These are phyloP conservation scores for Rhynchospora pubera DNA, from an alignment of 176 grass and related monocot species.

Conservation along the genomic window DNA sequence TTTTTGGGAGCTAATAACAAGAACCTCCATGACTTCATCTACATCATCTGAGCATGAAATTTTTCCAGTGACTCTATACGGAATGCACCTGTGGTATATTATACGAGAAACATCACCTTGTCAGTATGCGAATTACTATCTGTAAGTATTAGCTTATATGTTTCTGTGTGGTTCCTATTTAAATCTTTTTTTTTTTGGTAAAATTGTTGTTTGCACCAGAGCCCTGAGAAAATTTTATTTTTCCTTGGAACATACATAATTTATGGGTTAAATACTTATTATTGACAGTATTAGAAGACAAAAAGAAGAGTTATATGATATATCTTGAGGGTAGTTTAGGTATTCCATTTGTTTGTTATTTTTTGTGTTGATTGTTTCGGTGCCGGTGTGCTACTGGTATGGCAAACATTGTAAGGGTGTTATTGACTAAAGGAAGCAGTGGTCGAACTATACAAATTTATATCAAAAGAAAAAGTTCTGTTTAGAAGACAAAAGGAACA, in stretches of 20 bases:
- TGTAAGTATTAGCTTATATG: background rate
- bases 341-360: too few relatives aligned
- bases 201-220: background rate
- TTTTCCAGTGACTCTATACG: slow-evolving; percentile 31
- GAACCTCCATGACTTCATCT: slow-evolving; percentile 36
- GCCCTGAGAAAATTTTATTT: background rate
- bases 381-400: too few relatives aligned
- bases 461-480: too few relatives aligned
- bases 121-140: background rate
- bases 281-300: background rate
- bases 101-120: background rate
- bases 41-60: slow-evolving; percentile 21
- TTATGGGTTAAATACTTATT: background rate
- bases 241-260: background rate
- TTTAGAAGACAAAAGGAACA: background rate
- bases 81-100: slow-evolving; percentile 34
- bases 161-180: background rate
- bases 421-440: too few relatives aligned
- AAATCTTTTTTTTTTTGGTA: background rate
- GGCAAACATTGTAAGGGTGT: too few relatives aligned
- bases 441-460: too few relatives aligned
- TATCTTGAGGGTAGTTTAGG: too few relatives aligned
- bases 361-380: too few relatives aligned
- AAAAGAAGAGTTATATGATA: background rate
- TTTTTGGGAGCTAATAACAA: slow-evolving; percentile 46